Evolutionary conservation across 2,329 filamentous ascomycete species (phyloP).

Genomic region (Epichloe elymi): DNA sequence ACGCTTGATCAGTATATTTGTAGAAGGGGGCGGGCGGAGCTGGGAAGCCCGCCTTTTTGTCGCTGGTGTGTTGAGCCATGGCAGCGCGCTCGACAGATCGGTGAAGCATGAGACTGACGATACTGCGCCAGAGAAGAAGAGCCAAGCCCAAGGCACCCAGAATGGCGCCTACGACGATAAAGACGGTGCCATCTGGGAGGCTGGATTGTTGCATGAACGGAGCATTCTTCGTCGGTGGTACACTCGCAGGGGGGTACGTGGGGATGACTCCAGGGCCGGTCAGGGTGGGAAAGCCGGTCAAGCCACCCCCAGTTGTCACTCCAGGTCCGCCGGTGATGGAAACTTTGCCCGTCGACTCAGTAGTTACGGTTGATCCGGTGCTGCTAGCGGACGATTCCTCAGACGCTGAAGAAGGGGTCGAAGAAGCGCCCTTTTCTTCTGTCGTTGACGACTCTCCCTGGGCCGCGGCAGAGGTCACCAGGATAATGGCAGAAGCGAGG

Average conservation of each 20-base stretch:
- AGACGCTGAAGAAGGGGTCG: neutral
- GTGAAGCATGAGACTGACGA: slow-evolving; percentile 84
- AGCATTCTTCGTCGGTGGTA: slow-evolving; percentile 73
- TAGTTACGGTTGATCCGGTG: slow-evolving; percentile 1
- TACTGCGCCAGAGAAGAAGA: slow-evolving; percentile 76
- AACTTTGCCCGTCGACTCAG: slow-evolving; percentile 6
- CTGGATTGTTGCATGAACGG: slow-evolving; percentile 84
- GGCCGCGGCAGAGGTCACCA: slow-evolving; percentile 20
- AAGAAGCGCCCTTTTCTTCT: slow-evolving; percentile 6
- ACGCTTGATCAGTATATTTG: slow-evolving; percentile 48
- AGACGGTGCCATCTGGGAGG: slow-evolving; percentile 84
- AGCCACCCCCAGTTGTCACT: slow-evolving; percentile 11
- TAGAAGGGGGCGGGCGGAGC: slow-evolving; percentile 47
- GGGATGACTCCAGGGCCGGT: slow-evolving; percentile 26
- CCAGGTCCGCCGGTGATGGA: slow-evolving; percentile 11
- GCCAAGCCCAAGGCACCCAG: slow-evolving; percentile 70
- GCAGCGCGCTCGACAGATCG: slow-evolving; percentile 80
- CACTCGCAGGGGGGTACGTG: slow-evolving; percentile 56
- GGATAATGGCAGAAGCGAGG: slow-evolving; percentile 15
- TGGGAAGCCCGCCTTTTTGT: slow-evolving; percentile 55
- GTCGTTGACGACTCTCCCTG: slow-evolving; percentile 10
- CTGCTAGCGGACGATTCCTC: slow-evolving; percentile 12
- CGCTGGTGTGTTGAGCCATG: slow-evolving; percentile 55
- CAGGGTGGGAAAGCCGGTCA: slow-evolving; percentile 28
- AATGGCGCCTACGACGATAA: slow-evolving; percentile 84